Conservation (phyloP, 192 early-diverging fungal species). For the Coemansia sp. region DNA sequence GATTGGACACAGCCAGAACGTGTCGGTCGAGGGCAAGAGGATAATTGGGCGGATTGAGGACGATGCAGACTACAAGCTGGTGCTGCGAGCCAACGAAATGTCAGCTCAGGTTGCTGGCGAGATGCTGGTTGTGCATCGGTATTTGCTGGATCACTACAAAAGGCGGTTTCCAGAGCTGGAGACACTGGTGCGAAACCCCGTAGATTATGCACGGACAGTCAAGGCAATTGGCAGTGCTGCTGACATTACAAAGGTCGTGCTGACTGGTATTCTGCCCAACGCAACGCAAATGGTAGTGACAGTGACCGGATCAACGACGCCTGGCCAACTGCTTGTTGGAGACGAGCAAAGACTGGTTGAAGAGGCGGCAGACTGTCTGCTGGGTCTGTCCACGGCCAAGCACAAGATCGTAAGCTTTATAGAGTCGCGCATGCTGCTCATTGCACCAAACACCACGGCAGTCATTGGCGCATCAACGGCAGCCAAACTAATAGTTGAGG, state of each 20-base stretch:
- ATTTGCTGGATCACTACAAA: constrained; percentile 78
- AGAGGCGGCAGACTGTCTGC: constrained; percentile 71
- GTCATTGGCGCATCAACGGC: constrained; percentile 84
- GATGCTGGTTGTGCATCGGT: constrained; percentile 80
- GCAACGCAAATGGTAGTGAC: constrained; percentile 89
- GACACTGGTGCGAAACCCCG: constrained; percentile 79
- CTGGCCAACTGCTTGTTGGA: constrained; percentile 62
- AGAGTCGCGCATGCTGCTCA: constrained; percentile 83
- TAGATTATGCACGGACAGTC: constrained; percentile 87
- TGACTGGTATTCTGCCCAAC: constrained; percentile 76
- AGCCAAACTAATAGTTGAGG: constrained; percentile 86
- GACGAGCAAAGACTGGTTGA: constrained; percentile 65
- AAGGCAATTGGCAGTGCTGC: constrained; percentile 74
- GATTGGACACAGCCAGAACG: constrained; percentile 17
- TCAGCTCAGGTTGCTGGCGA: constrained; percentile 87
- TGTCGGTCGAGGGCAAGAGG: not conserved
- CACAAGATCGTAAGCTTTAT: constrained; percentile 82
- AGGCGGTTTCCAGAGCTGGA: constrained; percentile 90
- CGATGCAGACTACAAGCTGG: constrained; percentile 84
- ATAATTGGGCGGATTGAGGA: constrained; percentile 54
- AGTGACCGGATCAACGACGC: constrained; percentile 84
- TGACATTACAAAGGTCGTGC: constrained; percentile 79
- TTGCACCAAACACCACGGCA: constrained; percentile 91
- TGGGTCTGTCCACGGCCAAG: constrained; percentile 67
- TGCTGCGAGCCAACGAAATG: constrained; percentile 83